phyloP scores from a whole-genome alignment of 768 basidiomycete species.

The Phaffia tasmanica region DNA sequence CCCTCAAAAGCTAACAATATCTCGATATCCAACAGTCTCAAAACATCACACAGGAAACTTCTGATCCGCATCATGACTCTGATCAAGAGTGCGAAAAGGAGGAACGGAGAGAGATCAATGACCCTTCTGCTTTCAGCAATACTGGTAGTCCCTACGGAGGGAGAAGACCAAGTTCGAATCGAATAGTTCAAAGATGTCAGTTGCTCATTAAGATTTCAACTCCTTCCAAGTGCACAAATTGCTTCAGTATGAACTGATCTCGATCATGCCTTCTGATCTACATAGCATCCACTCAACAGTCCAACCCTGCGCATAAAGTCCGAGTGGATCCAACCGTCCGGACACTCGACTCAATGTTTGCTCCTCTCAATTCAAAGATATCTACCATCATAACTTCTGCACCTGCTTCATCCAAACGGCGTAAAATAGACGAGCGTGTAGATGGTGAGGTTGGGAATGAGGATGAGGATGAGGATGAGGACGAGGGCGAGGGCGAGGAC shows the following conservation, averaged over 20 bases:
- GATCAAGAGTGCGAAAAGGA: background rate
- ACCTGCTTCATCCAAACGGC: conserved; percentile 10
- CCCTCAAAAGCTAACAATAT: background rate
- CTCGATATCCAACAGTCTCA: conserved; percentile 21
- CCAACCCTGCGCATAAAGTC: conserved; percentile 19
- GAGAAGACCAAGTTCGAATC: too few relatives aligned
- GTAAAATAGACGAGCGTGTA: conserved; percentile 1
- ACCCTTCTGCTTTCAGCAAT: background rate
- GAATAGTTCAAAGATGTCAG: too few relatives aligned
- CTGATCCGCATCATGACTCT: conserved; percentile 17
- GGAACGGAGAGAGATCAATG: background rate
- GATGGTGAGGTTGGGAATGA: conserved; percentile 3
- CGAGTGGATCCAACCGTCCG: conserved; percentile 67
- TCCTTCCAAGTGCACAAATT: background rate
- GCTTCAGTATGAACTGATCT: background rate
- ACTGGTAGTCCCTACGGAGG: too few relatives aligned
- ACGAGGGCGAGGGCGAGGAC: conserved; percentile 20
- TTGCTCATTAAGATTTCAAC: background rate
- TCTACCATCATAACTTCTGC: background rate
- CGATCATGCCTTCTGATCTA: background rate
- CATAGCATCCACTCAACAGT: background rate
- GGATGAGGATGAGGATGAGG: conserved; percentile 3
- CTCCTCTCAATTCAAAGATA: conserved; percentile 41
- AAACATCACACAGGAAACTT: conserved; percentile 36
- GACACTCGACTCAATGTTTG: conserved; percentile 82